phyloP scores from a whole-genome alignment of 805 yeast species.

The Peterozyma toletana region DNA sequence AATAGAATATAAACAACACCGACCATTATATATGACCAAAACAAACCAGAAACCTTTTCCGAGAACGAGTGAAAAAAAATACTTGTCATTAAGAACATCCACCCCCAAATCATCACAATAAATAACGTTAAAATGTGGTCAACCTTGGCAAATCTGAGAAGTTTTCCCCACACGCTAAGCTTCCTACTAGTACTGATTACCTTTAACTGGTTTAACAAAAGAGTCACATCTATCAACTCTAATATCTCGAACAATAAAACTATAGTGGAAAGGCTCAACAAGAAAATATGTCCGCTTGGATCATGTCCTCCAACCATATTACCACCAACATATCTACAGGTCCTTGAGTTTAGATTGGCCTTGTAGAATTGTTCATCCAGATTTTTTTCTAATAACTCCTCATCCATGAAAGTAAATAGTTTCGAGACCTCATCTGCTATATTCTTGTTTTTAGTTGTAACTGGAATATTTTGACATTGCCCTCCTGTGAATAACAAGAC shows the following conservation, averaged over 20 bases:
- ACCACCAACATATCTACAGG: conserved; percentile 57
- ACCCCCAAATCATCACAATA: conserved; percentile 57
- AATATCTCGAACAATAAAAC: conserved; percentile 58
- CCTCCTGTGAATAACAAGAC: conserved; percentile 83
- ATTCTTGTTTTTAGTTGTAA: background rate
- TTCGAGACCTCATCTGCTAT: background rate
- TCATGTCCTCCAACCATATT: conserved; percentile 85
- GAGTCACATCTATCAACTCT: no score
- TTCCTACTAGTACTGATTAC: background rate
- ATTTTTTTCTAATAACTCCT: background rate
- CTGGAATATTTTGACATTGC: conserved; percentile 35
- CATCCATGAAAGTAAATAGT: background rate
- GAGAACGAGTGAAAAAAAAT: conserved; percentile 74
- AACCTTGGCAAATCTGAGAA: background rate
- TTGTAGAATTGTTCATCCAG: background rate
- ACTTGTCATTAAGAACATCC: conserved; percentile 82
- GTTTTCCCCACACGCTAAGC: background rate
- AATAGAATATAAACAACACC: conserved; percentile 35
- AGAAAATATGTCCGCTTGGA: conserved; percentile 90
- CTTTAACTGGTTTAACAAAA: background rate
- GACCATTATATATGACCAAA: conserved; percentile 52
- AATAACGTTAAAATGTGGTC: conserved; percentile 13
- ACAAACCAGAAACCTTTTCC: conserved; percentile 69
- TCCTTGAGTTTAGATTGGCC: conserved; percentile 22
- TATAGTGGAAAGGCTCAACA: conserved; percentile 60